A percentile compares a stretch with the other conserved stretches of the same genome.
phyloP scores from a whole-genome alignment of 78 protist genomes.

The Planoprotostelium fungivorum region DNA sequence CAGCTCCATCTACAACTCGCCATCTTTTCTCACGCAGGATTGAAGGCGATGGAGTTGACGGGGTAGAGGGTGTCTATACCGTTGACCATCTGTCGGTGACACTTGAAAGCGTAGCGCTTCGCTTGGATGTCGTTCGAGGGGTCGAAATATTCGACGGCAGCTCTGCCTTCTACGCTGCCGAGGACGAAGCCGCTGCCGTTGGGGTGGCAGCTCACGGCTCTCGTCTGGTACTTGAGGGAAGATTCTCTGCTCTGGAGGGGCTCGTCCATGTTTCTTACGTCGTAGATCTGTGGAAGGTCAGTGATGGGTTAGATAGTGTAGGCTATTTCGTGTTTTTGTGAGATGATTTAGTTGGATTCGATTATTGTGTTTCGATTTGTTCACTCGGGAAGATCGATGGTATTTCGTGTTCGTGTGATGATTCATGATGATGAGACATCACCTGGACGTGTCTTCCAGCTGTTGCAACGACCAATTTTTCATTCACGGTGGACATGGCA shows the following conservation, averaged over 20 bases:
- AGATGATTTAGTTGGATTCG: too few relatives aligned
- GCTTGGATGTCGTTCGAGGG: conserved; percentile 26
- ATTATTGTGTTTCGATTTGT: too few relatives aligned
- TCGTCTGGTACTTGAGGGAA: conserved; percentile 79
- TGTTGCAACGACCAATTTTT: conserved; percentile 67
- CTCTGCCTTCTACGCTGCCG: conserved; percentile 86
- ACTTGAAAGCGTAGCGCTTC: conserved; percentile 88
- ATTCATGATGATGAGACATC: not conserved
- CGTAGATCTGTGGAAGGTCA: conserved; percentile 57
- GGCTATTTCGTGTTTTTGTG: too few relatives aligned
- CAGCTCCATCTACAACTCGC: not conserved
- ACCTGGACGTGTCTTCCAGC: conserved; percentile 47
- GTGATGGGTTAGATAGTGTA: too few relatives aligned
- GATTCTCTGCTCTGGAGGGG: conserved; percentile 78
- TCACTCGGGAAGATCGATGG: too few relatives aligned
- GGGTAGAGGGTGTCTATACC: conserved; percentile 77
- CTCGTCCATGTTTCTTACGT: conserved; percentile 48
- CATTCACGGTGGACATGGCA: conserved; percentile 21
- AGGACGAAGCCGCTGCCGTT: conserved; percentile 80
- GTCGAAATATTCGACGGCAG: conserved; percentile 87
- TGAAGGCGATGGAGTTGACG: conserved; percentile 90
- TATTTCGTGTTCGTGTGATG: not conserved
- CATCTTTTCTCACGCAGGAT: conserved; percentile 45
- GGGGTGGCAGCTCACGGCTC: conserved; percentile 49
- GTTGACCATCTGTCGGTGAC: conserved; percentile 73